Evolutionary conservation across 2,329 filamentous ascomycete species (phyloP).

Genomic region (Diplodia mutila): DNA sequence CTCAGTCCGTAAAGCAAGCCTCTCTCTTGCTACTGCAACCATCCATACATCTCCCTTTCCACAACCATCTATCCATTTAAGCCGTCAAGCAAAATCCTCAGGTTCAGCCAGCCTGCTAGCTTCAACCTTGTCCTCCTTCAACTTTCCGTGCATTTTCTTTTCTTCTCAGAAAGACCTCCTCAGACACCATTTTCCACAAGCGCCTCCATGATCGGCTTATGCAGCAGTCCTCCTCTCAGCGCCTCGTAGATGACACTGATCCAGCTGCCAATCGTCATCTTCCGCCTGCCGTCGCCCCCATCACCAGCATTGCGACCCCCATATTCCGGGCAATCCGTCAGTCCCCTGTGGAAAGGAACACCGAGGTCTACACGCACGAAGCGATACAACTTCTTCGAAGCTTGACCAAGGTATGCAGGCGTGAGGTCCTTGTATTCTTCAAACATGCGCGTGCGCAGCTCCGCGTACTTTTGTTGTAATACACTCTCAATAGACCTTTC

Average conservation of each 20-base stretch:
- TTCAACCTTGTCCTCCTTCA: background rate
- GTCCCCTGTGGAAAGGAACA: conserved; percentile 35
- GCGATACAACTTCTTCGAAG: conserved; percentile 40
- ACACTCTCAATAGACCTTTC: background rate
- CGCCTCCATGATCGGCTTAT: conserved; percentile 25
- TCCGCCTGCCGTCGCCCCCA: background rate
- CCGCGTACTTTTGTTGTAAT: conserved; percentile 1
- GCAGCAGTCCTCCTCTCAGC: conserved; percentile 28
- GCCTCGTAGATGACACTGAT: conserved; percentile 34
- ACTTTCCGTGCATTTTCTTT: background rate
- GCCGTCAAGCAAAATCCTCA: background rate
- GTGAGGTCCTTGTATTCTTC: conserved; percentile 24
- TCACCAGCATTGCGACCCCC: background rate
- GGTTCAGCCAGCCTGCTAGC: rapidly evolving
- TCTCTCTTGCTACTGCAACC: background rate
- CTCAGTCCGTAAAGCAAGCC: background rate
- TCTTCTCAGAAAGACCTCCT: background rate
- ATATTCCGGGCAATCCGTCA: conserved; percentile 30
- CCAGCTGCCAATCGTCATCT: conserved; percentile 29
- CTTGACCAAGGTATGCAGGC: conserved; percentile 35
- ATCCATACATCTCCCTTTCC: too few species aligned
- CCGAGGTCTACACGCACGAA: conserved; percentile 42
- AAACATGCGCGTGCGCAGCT: conserved; percentile 23
- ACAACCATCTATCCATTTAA: background rate
- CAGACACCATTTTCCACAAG: conserved; percentile 3